phyloP scores from a whole-genome alignment of 2,329 filamentous ascomycete species.

The Macroventuria anomochaeta region DNA sequence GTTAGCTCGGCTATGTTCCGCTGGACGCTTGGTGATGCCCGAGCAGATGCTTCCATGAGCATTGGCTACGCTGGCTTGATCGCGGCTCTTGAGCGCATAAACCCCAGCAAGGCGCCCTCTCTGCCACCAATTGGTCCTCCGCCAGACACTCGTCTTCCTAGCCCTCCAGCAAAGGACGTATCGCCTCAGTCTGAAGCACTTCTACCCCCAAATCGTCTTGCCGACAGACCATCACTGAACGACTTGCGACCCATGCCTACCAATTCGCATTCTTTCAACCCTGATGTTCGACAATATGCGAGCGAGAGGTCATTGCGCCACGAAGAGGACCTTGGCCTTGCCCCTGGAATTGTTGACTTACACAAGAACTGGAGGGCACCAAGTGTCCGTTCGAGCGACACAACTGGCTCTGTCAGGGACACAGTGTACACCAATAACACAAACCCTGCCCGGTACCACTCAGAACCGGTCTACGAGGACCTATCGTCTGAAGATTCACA shows the following conservation, averaged over 20 bases:
- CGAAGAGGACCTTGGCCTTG: constrained; percentile 22
- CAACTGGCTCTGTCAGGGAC: constrained; percentile 33
- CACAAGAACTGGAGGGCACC: constrained; percentile 39
- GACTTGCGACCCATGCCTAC: constrained; percentile 22
- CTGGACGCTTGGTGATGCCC: constrained; percentile 66
- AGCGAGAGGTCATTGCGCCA: constrained; percentile 26
- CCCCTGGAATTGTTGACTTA: constrained; percentile 31
- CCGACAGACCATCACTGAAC: constrained; percentile 23
- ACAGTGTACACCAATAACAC: constrained; percentile 34
- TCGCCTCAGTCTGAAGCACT: constrained; percentile 15
- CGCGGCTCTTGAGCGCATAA: constrained; percentile 66
- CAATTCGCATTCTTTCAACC: constrained; percentile 21
- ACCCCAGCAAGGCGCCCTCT: constrained; percentile 36
- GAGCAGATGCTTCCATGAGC: constrained; percentile 65
- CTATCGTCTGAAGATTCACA: constrained; percentile 29
- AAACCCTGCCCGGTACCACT: constrained; percentile 25
- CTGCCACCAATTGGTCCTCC: constrained; percentile 39
- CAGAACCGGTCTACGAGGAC: constrained; percentile 34
- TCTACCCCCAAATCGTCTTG: constrained; percentile 12
- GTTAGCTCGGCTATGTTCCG: constrained; percentile 70
- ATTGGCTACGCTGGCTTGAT: constrained; percentile 72
- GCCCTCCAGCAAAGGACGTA: constrained; percentile 29
- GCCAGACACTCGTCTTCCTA: constrained; percentile 41
- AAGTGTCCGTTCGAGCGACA: constrained; percentile 35
- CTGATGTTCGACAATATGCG: constrained; percentile 16